Evolutionary conservation across 148 eudicot species (phyloP), one percentile per base, ranked within the genome.

Genomic region (Beta vulgaris): DNA sequence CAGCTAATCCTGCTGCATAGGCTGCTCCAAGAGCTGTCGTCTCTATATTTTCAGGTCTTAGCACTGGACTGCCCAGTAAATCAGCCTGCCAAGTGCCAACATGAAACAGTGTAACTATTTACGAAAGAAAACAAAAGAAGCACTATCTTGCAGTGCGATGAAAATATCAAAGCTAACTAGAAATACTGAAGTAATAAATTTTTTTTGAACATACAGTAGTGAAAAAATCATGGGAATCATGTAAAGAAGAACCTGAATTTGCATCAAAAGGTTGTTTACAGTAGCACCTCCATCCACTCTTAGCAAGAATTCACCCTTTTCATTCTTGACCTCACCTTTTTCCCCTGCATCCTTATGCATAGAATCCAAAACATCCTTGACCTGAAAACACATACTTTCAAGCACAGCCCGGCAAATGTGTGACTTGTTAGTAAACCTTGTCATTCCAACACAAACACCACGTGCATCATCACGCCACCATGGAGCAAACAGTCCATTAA

Each of bases 391-490:
- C 92, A 95, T 95, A 77, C 99, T 95, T 82, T 95, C 99, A 11
- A 95, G 97, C 70, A 95, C 99, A 34, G 97, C 96, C 74, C 99
- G 84, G 60, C 94, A 92, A 39, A 95, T 95, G 72, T 92, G 99
- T 44, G 89, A 77, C 82, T 86, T 96, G 77, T 89, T 91, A 7
- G 99, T 96, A 78, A 89, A 96, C 83, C 99, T 79, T 0, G 99
- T 96, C 35, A 96, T 96, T 40, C 99, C 99, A 62, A 96, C 83
- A 70, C 90, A 89, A 57, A 96, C 91, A 29, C 99, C 99, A 49
- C 99, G 92, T 8, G 99, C 99, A 87, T 96, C 99, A 74, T 96
- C 99, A 57, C 99, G 90, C 99, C 99, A 96, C 98, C 98, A 96
- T n/a, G 99, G 99, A 70, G 99, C 99, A 85, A 91, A 96, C 73